phyloP scores from a whole-genome alignment of 139 green algal genomes.

The Raphidocelis subcapitata region DNA sequence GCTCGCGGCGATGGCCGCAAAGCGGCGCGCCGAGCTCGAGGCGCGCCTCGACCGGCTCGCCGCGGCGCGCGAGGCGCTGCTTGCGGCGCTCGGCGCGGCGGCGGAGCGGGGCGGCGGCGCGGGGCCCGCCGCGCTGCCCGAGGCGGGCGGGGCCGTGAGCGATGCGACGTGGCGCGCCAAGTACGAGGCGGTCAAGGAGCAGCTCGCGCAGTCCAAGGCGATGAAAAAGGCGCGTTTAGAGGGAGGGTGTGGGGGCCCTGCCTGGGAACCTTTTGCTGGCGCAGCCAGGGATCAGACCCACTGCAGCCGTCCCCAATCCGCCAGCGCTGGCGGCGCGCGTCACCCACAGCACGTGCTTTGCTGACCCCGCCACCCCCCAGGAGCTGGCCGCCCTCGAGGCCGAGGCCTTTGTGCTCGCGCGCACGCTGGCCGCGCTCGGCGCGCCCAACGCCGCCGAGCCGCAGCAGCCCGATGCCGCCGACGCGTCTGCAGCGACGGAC shows the following conservation, averaged over 20 bases:
- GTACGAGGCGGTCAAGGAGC: conserved; percentile 57
- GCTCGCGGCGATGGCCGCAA: conserved; percentile 40
- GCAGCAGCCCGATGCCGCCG: too few relatives aligned
- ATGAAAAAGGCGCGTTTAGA: conserved; percentile 63
- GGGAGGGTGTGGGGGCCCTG: background rate
- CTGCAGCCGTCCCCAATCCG: too few relatives aligned
- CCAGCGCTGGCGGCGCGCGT: too few relatives aligned
- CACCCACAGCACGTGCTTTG: too few relatives aligned
- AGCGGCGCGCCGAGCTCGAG: conserved; percentile 45
- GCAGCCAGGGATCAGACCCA: background rate
- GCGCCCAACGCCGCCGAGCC: too few relatives aligned
- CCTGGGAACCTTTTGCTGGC: background rate
- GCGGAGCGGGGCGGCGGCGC: conserved; percentile 6
- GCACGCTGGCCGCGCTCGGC: too few relatives aligned
- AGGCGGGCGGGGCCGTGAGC: conserved; percentile 13
- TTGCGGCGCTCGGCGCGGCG: background rate
- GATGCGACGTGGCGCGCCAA: conserved; percentile 53
- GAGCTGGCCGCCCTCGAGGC: too few relatives aligned
- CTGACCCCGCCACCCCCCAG: too few relatives aligned
- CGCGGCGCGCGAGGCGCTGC: conserved; percentile 2
- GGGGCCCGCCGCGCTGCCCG: background rate
- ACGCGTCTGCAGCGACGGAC: too few relatives aligned
- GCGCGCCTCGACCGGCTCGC: conserved; percentile 47
- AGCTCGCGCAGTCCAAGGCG: conserved; percentile 55
- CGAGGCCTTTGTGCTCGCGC: too few relatives aligned